phyloP scores from a whole-genome alignment of 352 stramenopile genomes.

The Pythium phragmitis region DNA sequence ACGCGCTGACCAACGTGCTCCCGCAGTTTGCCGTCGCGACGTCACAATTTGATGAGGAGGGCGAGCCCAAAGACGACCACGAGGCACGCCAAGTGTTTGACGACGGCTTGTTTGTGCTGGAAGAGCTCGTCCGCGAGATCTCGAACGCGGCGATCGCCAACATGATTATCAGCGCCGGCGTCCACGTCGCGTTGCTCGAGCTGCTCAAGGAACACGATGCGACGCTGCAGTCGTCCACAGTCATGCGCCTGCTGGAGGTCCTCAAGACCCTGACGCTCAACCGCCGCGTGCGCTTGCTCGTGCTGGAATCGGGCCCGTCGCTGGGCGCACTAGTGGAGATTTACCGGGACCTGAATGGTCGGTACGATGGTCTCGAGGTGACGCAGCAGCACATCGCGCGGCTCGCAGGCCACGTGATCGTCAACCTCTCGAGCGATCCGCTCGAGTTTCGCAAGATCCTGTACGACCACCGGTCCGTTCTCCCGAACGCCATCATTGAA shows the following conservation, averaged over 20 bases:
- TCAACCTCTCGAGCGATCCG: constrained; percentile 68
- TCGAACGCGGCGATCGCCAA: constrained; percentile 63
- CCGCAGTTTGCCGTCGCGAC: constrained; percentile 9
- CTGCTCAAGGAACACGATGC: constrained; percentile 32
- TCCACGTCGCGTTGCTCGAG: constrained; percentile 69
- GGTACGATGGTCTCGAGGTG: constrained; percentile 37
- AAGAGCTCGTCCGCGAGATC: constrained; percentile 60
- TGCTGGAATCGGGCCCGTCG: constrained; percentile 57
- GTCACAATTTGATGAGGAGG: constrained; percentile 6
- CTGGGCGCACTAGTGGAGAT: constrained; percentile 53
- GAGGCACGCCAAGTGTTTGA: constrained; percentile 47
- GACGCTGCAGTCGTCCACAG: not conserved
- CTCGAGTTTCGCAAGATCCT: constrained; percentile 80
- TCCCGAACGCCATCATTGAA: constrained; percentile 54
- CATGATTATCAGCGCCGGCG: constrained; percentile 61
- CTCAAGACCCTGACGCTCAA: constrained; percentile 54
- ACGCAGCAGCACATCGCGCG: constrained; percentile 42
- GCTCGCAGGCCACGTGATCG: constrained; percentile 56
- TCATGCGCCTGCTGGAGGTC: constrained; percentile 40
- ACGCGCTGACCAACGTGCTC: constrained; percentile 51
- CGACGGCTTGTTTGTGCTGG: constrained; percentile 57
- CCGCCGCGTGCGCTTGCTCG: constrained; percentile 64
- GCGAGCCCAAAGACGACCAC: constrained; percentile 17
- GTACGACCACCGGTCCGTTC: constrained; percentile 60
- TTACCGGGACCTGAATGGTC: constrained; percentile 45